A percentile compares a stretch with the other conserved stretches of the same genome.
Evolutionary conservation across 2,329 filamentous ascomycete genomes (phyloP).

Genomic region (Hymenoscyphus occultus): DNA sequence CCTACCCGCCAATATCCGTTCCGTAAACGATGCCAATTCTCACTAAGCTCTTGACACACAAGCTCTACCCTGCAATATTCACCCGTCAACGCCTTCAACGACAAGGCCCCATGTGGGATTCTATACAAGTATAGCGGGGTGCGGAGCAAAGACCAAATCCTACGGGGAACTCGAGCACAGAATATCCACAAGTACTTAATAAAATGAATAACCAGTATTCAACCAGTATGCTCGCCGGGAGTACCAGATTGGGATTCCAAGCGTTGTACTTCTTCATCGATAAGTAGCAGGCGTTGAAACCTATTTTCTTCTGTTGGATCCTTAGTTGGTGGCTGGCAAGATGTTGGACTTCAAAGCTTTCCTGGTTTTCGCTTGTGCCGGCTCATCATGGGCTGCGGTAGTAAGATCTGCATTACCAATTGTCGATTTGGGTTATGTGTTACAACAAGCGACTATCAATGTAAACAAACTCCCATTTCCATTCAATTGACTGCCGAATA

Average conservation of each 20-base stretch:
- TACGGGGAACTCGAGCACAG: background rate
- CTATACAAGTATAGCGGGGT: background rate
- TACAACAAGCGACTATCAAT: constrained; percentile 34
- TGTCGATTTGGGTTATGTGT: constrained; percentile 35
- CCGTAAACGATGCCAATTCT: background rate
- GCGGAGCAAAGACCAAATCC: background rate
- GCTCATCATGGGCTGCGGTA: background rate
- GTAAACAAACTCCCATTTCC: constrained; percentile 21
- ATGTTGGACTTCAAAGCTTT: constrained; percentile 2
- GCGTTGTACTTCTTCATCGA: background rate
- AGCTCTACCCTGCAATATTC: background rate
- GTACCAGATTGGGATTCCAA: background rate
- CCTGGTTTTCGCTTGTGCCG: background rate
- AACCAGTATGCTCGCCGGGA: background rate
- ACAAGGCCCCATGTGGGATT: background rate
- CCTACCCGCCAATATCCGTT: too few relatives aligned
- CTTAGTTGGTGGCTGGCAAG: background rate
- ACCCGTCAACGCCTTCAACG: background rate
- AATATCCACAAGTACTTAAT: background rate
- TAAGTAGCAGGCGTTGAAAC: background rate
- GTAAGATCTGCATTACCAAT: constrained; percentile 20
- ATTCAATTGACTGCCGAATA: background rate
- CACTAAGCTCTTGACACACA: background rate
- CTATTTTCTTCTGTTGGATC: background rate
- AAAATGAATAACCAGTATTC: background rate